Base-by-base conservation (phyloP, 257 asterid genomes). In the Haberlea rhodopensis region DNA sequence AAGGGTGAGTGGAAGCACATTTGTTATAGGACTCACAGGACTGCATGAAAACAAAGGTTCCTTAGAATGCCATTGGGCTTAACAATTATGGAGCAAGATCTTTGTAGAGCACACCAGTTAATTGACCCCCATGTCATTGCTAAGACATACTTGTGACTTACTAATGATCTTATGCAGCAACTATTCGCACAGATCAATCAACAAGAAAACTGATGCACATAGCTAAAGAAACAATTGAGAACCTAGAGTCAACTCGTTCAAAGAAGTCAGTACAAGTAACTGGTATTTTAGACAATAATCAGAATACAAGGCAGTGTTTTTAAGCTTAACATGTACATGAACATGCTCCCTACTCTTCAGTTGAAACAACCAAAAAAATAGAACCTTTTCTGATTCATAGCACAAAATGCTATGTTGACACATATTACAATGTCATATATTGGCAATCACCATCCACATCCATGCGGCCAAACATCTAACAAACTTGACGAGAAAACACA, bases 11-110 rank as follows among this genome's bases (percentile, higher is more conserved):
- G 99, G 99, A 72, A 94, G 94, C 76, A 94, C 97, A 79, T 94
- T 94, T 46, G 99, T 94, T 53, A 94, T 78, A 65, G 99, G 99
- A 85, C 95, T 94, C 52, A 94, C 99, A 40, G 99, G 99, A 70
- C 99, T 94, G 97, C 88, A 77, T 46, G 46, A 74, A 62, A 77
- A 57, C 53, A 79, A 56, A 58, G 68, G 34, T 69, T 64, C 58
- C 65, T 78, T 43, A 79, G 65, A n/a, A 64, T 46, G 19, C 53
- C 71, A 32, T 67, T 56, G 56, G 68, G 62, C 16, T 55, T 45
- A 22, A 65, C 56, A 73, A 59, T 40, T 16, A 53, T 60, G 63
- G 63, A 57, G n/a, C n/a, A n/a, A n/a, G n/a, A n/a, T n/a, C n/a
- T n/a, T n/a, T n/a, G n/a, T n/a, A n/a, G n/a, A n/a, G n/a, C n/a